A percentile compares a stretch with the other conserved stretches of the same genome.
phyloP scores from a whole-genome alignment of 2,329 filamentous ascomycete species.

The Xylaria sp. region DNA sequence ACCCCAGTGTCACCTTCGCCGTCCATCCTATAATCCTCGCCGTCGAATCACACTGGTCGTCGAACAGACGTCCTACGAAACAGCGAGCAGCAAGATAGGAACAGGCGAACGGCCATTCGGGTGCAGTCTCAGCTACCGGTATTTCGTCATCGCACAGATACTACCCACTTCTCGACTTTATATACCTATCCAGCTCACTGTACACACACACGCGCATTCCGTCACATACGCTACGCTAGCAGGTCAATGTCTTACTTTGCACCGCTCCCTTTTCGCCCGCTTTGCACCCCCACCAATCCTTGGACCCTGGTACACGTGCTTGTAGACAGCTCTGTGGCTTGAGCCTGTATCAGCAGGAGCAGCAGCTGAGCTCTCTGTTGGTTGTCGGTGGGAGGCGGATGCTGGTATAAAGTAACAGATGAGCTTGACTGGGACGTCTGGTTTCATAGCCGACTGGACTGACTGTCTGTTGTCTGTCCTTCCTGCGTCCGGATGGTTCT shows the following conservation, averaged over 20 bases:
- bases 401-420: neutral
- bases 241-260: conserved; percentile 8
- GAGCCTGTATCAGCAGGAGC: conserved; percentile 1
- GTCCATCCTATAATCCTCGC: neutral
- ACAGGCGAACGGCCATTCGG: conserved; percentile 13
- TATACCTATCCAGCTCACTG: neutral
- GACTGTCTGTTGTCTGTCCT: neutral
- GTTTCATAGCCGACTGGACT: neutral
- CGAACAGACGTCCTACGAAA: conserved; percentile 11
- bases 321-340: conserved; percentile 1
- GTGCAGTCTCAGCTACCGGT: neutral
- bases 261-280: conserved; percentile 10
- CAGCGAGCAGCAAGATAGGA: conserved; percentile 14
- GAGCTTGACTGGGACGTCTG: conserved; percentile 7
- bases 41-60: conserved; percentile 14
- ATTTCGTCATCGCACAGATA: conserved; percentile 40
- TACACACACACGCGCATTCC: too few relatives aligned
- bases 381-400: conserved; percentile 1
- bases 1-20: neutral
- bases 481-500: conserved; percentile 37
- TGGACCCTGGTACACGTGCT: conserved; percentile 1
- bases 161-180: conserved; percentile 14
- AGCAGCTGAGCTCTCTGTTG: conserved; percentile 8
- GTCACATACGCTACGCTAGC: too few relatives aligned
- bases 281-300: conserved; percentile 26